These are phyloP conservation scores for Colletotrichum echinochloae DNA, from an alignment of 2,329 filamentous ascomycete genomes.

Conservation along the genomic window DNA sequence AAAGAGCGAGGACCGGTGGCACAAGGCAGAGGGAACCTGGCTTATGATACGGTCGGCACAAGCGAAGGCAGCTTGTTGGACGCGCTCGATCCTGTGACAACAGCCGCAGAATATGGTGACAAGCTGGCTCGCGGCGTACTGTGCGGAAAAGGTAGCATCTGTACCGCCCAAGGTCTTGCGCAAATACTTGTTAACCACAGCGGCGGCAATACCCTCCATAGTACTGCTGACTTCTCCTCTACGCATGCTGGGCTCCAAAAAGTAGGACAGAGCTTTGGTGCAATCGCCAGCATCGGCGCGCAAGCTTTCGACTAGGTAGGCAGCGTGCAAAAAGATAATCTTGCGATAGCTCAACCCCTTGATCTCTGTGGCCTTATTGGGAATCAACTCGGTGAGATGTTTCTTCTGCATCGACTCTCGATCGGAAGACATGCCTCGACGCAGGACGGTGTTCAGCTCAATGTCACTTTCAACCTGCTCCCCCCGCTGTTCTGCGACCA, in stretches of 20 bases:
- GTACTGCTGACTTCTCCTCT: slow-evolving; percentile 71
- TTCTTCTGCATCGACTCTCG: slow-evolving; percentile 85
- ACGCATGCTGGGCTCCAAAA: slow-evolving; percentile 89
- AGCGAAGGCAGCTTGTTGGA: slow-evolving; percentile 86
- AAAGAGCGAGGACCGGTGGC: slow-evolving; percentile 90
- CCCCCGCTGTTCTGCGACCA: slow-evolving; percentile 88
- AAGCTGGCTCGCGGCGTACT: slow-evolving; percentile 89
- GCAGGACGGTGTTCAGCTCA: slow-evolving; percentile 92
- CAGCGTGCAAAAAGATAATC: slow-evolving; percentile 90
- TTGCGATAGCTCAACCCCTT: slow-evolving; percentile 88
- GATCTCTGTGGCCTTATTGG: slow-evolving; percentile 82
- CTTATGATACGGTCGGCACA: slow-evolving; percentile 89
- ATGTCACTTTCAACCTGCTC: slow-evolving; percentile 96
- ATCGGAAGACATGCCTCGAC: slow-evolving; percentile 85
- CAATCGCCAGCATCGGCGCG: slow-evolving; percentile 90
- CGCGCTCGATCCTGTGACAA: slow-evolving; percentile 92
- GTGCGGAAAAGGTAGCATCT: slow-evolving; percentile 85
- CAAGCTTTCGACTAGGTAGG: slow-evolving; percentile 88
- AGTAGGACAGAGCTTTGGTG: slow-evolving; percentile 90
- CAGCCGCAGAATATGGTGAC: slow-evolving; percentile 87
- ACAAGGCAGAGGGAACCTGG: slow-evolving; percentile 88
- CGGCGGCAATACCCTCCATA: slow-evolving; percentile 73
- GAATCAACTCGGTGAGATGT: slow-evolving; percentile 78
- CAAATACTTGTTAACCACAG: slow-evolving; percentile 84
- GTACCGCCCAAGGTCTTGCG: slow-evolving; percentile 77